A percentile compares a stretch with the other conserved stretches of the same genome.
Conservation (phyloP, 306 rosid species). For the Begonia loranthoides region DNA sequence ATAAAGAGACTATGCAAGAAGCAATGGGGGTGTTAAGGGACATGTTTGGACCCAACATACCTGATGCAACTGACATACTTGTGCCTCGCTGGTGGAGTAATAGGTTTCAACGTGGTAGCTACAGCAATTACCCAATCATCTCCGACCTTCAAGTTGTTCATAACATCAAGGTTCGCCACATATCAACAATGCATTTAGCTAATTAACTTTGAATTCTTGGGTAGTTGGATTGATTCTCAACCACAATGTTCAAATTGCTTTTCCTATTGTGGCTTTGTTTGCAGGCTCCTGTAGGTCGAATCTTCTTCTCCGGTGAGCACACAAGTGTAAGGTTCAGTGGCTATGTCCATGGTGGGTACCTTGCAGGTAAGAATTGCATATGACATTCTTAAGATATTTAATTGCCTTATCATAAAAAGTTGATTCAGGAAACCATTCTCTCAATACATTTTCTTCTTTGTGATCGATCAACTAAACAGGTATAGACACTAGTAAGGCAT, state of each 20-base stretch:
- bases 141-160: conserved; percentile 37
- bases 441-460: neutral
- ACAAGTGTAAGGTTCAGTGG: conserved; percentile 80
- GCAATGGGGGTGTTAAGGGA: conserved; percentile 80
- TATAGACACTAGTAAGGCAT: conserved; percentile 59
- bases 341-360: conserved; percentile 88
- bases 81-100: conserved; percentile 92
- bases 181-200: neutral
- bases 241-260: no score
- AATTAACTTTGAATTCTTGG: no score
- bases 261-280: neutral
- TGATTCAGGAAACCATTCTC: neutral
- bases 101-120: conserved; percentile 91
- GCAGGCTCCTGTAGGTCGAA: conserved; percentile 73
- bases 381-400: neutral
- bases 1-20: conserved; percentile 61
- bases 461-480: conserved; percentile 30
- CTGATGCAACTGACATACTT: conserved; percentile 66
- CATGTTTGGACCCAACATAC: conserved; percentile 75
- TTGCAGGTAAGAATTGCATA: conserved; percentile 35
- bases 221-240: no score
- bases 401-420: neutral
- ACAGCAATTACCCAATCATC: conserved; percentile 79
- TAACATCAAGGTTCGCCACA: conserved; percentile 48
- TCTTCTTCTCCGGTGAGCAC: conserved; percentile 86